A percentile compares a stretch with the other conserved stretches of the same genome.
phyloP scores from a whole-genome alignment of 202 grass and related monocot species.

The Zizania palustris region DNA sequence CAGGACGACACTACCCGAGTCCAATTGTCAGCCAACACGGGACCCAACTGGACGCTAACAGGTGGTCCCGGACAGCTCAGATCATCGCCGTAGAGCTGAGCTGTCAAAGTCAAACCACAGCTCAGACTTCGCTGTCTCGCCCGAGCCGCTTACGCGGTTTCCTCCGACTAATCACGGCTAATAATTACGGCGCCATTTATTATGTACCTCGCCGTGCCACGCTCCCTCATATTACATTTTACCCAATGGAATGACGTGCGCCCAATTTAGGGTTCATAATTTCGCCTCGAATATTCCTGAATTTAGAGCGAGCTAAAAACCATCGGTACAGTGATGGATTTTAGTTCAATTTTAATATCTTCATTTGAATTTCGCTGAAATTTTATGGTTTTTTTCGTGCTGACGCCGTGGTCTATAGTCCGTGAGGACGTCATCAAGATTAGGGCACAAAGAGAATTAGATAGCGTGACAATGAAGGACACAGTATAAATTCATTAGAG shows the following conservation, averaged over 20 bases:
- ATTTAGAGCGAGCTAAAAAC: too few relatives aligned
- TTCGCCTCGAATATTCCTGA: too few relatives aligned
- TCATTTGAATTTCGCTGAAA: too few relatives aligned
- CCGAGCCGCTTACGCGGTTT: slow-evolving; percentile 36
- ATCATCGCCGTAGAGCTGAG: not conserved
- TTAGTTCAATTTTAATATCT: too few relatives aligned
- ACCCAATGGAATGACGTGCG: slow-evolving; percentile 43
- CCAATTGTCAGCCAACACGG: not conserved
- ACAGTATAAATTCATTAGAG: too few relatives aligned
- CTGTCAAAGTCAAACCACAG: slow-evolving; percentile 40
- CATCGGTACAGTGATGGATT: too few relatives aligned
- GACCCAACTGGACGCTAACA: not conserved
- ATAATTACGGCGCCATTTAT: not conserved
- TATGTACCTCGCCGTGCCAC: slow-evolving; percentile 11
- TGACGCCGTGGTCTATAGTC: not conserved
- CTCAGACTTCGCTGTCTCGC: slow-evolving; percentile 35
- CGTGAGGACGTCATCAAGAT: not conserved
- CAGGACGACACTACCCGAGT: not conserved
- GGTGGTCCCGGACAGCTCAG: slow-evolving; percentile 28
- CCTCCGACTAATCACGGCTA: not conserved
- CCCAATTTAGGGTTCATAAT: not conserved
- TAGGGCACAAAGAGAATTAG: too few relatives aligned
- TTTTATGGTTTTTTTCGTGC: too few relatives aligned
- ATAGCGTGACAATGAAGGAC: too few relatives aligned
- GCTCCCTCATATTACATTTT: not conserved